Conservation (phyloP, 805 yeast species). For the Candida insectalens region DNA sequence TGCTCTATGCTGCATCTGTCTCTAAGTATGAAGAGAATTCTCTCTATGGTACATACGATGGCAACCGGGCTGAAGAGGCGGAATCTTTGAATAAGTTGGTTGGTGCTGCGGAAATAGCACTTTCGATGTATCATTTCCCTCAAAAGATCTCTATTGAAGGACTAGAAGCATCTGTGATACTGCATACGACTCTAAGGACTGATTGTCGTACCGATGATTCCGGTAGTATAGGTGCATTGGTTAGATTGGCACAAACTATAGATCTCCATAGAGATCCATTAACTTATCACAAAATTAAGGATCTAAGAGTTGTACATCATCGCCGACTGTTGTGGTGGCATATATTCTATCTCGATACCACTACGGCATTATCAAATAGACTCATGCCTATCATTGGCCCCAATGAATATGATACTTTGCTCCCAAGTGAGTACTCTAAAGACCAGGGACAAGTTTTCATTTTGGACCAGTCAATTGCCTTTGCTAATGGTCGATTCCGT, state of each 20-base stretch:
- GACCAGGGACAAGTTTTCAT: conserved; percentile 20
- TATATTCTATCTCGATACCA: conserved; percentile 47
- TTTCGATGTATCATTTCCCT: conserved; percentile 43
- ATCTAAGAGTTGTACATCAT: conserved; percentile 38
- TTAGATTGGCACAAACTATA: conserved; percentile 45
- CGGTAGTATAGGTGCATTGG: conserved; percentile 44
- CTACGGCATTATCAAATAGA: conserved; percentile 46
- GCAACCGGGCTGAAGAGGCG: conserved; percentile 9
- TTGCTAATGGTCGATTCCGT: conserved; percentile 43
- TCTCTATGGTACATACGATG: conserved; percentile 22
- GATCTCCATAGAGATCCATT: conserved; percentile 54
- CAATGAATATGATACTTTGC: conserved; percentile 46
- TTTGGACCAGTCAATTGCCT: conserved; percentile 36
- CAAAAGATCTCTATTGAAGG: conserved; percentile 30
- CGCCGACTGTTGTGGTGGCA: conserved; percentile 63
- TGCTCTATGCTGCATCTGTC: conserved; percentile 48
- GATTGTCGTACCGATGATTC: conserved; percentile 45
- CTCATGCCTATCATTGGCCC: conserved; percentile 42
- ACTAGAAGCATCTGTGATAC: conserved; percentile 28
- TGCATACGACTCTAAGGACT: conserved; percentile 43
- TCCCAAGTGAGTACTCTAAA: conserved; percentile 34
- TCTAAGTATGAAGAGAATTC: conserved; percentile 52
- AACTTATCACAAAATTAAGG: conserved; percentile 37
- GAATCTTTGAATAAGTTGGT: conserved; percentile 34
- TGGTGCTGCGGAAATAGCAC: conserved; percentile 37